phyloP scores from a whole-genome alignment of 768 basidiomycete species.

The Naematelia encephala region DNA sequence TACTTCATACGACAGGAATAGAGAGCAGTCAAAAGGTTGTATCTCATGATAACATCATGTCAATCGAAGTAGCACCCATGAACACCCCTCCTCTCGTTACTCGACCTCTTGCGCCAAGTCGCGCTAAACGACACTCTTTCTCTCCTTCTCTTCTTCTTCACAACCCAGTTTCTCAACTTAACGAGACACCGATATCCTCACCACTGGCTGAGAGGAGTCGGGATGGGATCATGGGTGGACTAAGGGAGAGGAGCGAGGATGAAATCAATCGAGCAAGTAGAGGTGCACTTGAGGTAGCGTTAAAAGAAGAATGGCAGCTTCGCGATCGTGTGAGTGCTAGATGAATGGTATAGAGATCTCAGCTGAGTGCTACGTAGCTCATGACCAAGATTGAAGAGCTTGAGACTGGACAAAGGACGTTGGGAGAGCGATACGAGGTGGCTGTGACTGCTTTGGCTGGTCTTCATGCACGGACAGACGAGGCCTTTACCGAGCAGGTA shows the following conservation, averaged over 20 bases:
- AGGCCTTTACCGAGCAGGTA: slow-evolving; percentile 36
- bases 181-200: background rate
- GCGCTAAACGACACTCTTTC: slow-evolving; percentile 18
- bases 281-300: slow-evolving; percentile 24
- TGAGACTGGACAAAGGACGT: background rate
- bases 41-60: too few relatives aligned
- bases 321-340: slow-evolving; percentile 23
- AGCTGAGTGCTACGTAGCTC: slow-evolving; percentile 2
- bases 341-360: background rate
- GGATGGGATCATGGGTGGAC: slow-evolving; percentile 17
- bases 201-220: background rate
- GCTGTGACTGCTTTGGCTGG: slow-evolving; percentile 9
- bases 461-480: slow-evolving; percentile 21
- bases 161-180: background rate
- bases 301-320: slow-evolving; percentile 26
- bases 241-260: slow-evolving; percentile 34
- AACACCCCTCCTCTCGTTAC: slow-evolving; percentile 7
- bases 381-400: slow-evolving; percentile 12
- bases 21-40: too few relatives aligned
- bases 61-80: background rate
- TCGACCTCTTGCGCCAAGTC: slow-evolving; percentile 21
- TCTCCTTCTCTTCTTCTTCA: slow-evolving; percentile 4
- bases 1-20: too few relatives aligned
- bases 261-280: slow-evolving; percentile 21
- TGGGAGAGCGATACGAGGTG: slow-evolving; percentile 17